Percentiles rank a stretch among this genome's conserved stretches.
Conservation (phyloP, 148 eudicot species). For the Hydrangea macrophylla region DNA sequence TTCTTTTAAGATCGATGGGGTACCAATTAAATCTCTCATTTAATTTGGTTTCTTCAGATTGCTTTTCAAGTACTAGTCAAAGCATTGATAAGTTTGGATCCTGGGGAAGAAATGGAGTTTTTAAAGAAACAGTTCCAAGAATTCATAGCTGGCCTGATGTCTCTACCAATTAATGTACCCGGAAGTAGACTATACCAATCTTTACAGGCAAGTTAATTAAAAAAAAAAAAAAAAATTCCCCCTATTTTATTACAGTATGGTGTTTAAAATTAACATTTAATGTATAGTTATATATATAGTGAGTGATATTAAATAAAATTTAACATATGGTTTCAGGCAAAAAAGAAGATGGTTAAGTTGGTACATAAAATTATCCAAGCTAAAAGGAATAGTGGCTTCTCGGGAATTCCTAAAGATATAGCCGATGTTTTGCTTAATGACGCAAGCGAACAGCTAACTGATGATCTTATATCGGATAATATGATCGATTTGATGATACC, state of each 20-base stretch:
- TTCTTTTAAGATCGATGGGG: neutral
- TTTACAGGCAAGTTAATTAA: conserved; percentile 48
- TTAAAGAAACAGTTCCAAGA: conserved; percentile 67
- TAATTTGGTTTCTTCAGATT: conserved; percentile 44
- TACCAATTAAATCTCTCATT: neutral
- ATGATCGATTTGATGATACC: conserved; percentile 97
- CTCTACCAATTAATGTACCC: conserved; percentile 76
- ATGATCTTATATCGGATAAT: conserved; percentile 75
- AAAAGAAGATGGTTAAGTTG: conserved; percentile 72
- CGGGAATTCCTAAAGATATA: conserved; percentile 49
- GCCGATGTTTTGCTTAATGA: conserved; percentile 66
- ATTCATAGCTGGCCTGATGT: conserved; percentile 91
- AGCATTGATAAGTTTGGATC: conserved; percentile 78
- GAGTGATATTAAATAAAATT: neutral
- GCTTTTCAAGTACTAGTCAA: conserved; percentile 88
- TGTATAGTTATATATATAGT: neutral
- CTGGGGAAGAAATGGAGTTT: conserved; percentile 72
- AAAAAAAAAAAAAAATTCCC: neutral
- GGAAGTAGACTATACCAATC: conserved; percentile 79
- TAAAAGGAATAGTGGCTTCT: conserved; percentile 30
- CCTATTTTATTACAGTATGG: too few relatives aligned
- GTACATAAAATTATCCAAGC: conserved; percentile 54
- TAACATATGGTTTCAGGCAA: conserved; percentile 44
- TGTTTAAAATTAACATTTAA: too few relatives aligned
- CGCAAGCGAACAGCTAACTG: conserved; percentile 61